Evolutionary conservation across 1,139 yeast species (phyloP).

Genomic region (Pneumocystis carinii): DNA sequence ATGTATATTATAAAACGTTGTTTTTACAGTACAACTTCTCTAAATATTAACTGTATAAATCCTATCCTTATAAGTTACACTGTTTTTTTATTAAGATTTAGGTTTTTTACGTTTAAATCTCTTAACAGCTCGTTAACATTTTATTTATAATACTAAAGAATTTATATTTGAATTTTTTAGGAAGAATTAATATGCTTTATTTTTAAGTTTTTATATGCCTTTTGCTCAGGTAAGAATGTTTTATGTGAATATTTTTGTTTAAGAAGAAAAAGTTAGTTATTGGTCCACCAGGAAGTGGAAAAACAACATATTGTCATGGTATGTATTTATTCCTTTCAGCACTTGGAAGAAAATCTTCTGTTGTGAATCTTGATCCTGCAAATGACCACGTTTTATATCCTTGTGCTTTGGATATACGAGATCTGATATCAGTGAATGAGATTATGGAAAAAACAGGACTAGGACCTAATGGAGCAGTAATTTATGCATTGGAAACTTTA

Average conservation of each 20-base stretch:
- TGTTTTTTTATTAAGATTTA: too few species aligned
- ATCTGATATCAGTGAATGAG: conserved; percentile 77
- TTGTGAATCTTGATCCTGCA: conserved; percentile 88
- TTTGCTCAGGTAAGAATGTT: conserved; percentile 13
- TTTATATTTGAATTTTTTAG: not conserved
- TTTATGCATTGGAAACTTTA: conserved; percentile 64
- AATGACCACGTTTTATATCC: conserved; percentile 73
- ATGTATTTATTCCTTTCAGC: conserved; percentile 82
- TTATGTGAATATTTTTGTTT: not conserved
- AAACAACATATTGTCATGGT: conserved; percentile 87
- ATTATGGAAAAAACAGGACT: conserved; percentile 91
- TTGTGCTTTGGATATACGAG: conserved; percentile 76
- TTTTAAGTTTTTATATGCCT: conserved; percentile 9
- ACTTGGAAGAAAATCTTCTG: conserved; percentile 72
- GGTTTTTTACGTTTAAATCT: too few species aligned
- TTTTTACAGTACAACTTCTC: not conserved
- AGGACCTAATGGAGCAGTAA: conserved; percentile 91
- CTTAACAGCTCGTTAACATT: too few species aligned
- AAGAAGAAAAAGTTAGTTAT: conserved; percentile 39
- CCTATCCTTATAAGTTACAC: too few species aligned
- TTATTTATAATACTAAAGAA: not conserved
- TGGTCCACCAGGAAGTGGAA: conserved; percentile 98
- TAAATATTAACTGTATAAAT: too few species aligned
- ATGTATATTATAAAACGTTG: not conserved
- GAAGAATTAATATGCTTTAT: not conserved